These are phyloP conservation scores for Dendrobium chrysotoxum DNA, from an alignment of 106 monocot genomes.

Conservation along the genomic window DNA sequence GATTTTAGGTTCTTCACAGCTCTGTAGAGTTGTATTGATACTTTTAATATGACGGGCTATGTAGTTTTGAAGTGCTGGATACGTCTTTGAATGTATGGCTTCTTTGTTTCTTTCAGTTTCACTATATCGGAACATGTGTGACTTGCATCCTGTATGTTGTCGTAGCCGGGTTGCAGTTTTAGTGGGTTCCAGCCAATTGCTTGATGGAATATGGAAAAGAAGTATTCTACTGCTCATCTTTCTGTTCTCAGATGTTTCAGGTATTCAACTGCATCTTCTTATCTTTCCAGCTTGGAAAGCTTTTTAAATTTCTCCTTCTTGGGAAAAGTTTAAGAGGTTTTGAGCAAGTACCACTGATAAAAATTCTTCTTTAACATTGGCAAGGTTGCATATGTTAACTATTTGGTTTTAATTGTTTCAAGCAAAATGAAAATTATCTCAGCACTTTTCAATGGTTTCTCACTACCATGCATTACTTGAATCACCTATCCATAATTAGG, in stretches of 20 bases:
- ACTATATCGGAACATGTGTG: neutral
- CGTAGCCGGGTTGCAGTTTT: neutral
- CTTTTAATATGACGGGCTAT: neutral
- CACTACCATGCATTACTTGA: neutral
- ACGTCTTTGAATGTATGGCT: neutral
- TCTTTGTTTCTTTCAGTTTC: constrained; percentile 3
- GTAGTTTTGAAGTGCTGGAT: neutral
- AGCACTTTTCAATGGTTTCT: neutral
- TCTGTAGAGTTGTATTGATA: neutral
- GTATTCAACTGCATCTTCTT: neutral
- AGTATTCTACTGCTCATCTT: constrained; percentile 7
- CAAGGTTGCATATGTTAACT: neutral
- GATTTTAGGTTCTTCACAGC: neutral
- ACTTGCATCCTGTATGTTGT: neutral
- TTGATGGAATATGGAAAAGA: constrained; percentile 5
- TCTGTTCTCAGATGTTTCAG: constrained; percentile 5
- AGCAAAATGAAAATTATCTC: neutral
- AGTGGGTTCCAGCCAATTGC: neutral
- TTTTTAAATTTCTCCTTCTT: neutral
- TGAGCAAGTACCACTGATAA: neutral
- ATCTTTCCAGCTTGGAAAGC: neutral
- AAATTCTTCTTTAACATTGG: neutral
- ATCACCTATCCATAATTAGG: neutral
- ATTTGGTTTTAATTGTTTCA: neutral
- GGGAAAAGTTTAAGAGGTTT: neutral